Conservation (phyloP, 805 yeast genomes). For the Saccharomycopsis schoenii region DNA sequence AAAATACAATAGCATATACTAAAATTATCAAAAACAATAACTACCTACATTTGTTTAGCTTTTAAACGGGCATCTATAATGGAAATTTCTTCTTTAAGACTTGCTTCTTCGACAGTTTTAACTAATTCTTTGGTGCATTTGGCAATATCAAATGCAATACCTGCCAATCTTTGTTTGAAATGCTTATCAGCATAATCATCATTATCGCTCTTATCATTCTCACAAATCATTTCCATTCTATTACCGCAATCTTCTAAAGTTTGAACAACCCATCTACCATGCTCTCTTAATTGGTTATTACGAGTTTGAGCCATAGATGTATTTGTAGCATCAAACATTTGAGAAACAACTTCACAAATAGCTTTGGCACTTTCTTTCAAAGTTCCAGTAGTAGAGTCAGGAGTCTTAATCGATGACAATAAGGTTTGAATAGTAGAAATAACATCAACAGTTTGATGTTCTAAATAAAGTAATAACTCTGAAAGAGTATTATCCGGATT, state of each 20-base stretch:
- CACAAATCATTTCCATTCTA: conserved; percentile 69
- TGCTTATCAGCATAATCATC: conserved; percentile 74
- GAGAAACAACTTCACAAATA: conserved; percentile 69
- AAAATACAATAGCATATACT: background rate
- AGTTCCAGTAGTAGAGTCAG: conserved; percentile 66
- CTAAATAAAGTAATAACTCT: conserved; percentile 74
- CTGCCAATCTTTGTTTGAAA: conserved; percentile 89
- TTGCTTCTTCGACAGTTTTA: conserved; percentile 91
- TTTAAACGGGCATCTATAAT: conserved; percentile 59
- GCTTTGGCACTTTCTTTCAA: conserved; percentile 63
- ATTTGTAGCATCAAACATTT: conserved; percentile 85
- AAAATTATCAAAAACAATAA: background rate
- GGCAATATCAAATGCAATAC: conserved; percentile 92
- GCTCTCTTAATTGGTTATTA: conserved; percentile 75
- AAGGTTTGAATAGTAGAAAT: conserved; percentile 82
- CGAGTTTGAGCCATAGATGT: conserved; percentile 83
- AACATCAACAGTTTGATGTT: conserved; percentile 88
- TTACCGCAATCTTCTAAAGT: conserved; percentile 76
- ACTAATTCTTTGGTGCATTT: conserved; percentile 93
- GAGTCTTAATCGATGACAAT: conserved; percentile 64
- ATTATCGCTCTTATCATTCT: conserved; percentile 33
- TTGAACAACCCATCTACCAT: conserved; percentile 84
- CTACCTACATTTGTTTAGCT: background rate
- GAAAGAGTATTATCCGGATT: conserved; percentile 85
- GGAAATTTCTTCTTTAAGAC: conserved; percentile 76